Evolutionary conservation across 257 asterid species (phyloP), one percentile per base, ranked within the genome.

Genomic region (Ilex aquifolium): DNA sequence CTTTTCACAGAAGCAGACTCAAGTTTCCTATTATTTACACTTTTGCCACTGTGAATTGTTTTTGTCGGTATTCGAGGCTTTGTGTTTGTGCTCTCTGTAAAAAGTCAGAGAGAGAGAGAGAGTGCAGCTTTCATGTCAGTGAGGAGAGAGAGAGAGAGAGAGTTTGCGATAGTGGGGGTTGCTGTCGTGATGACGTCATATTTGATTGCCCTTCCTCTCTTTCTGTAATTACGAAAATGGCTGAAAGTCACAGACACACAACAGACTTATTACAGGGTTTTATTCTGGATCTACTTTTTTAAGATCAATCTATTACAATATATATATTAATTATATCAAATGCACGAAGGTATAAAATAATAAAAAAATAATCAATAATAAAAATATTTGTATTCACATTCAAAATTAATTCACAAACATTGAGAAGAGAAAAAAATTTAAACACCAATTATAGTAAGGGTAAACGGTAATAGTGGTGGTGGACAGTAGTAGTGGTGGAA

Each of bases 1-100:
- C 10, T 51, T 61, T 73, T 62, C 68, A 71, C 67, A 78, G 68
- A 79, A 79, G 76, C 32, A 65, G 73, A 81, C 67, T 67, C 54
- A 60, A 59, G 57, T 63, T 80, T 61, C 50, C 64, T 50, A 53
- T 51, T 68, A 87, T 81, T 77, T 83, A 71, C 88, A 60, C 62
- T 73, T 71, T 75, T 85, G 85, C 95, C 92, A 79, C 84, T 75
- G 70, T 40, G 27, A 21, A 21, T 21, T 21, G 27, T 21, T 21
- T 42, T 52, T 60, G 50, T 27, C 32, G 62, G 42, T 64, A 11
- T 57, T 44, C 32, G 61, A 29, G 52, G 54, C 10, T 56, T 17
- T 17, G 14, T 16, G 31, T 17, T 48, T 17, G 36, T 57, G 6
- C 44, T 30, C 66, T 69, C 76, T 57, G 69, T 21, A 21, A 21